Percentiles rank a stretch among this genome's conserved stretches.
phyloP scores from a whole-genome alignment of 2,329 filamentous ascomycete species.

The Fusarium sp. region DNA sequence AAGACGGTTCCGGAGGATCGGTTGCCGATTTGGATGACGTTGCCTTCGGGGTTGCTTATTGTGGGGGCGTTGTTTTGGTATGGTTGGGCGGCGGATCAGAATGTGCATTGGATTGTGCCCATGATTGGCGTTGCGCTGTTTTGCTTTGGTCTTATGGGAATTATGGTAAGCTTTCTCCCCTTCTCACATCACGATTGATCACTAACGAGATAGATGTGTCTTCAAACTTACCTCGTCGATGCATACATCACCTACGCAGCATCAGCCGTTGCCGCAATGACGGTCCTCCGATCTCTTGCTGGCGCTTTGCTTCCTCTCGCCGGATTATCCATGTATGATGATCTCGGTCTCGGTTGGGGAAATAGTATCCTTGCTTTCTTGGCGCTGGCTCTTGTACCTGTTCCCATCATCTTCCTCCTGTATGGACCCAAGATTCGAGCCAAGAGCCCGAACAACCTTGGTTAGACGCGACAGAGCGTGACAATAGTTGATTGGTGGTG shows the following conservation, averaged over 20 bases:
- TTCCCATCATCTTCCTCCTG: conserved; percentile 33
- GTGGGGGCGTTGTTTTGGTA: conserved; percentile 44
- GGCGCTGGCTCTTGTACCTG: conserved; percentile 40
- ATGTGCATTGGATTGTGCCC: conserved; percentile 45
- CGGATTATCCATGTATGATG: conserved; percentile 54
- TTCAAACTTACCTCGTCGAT: conserved; percentile 52
- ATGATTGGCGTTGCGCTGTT: conserved; percentile 56
- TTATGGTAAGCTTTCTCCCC: conserved; percentile 49
- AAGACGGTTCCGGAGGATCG: conserved; percentile 43
- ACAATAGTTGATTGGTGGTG: no score
- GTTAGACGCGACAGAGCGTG: not conserved
- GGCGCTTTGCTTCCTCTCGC: conserved; percentile 72
- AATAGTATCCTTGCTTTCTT: conserved; percentile 59
- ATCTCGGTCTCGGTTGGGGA: conserved; percentile 59
- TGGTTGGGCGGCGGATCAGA: conserved; percentile 42
- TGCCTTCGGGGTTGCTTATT: conserved; percentile 41
- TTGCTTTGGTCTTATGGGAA: conserved; percentile 54
- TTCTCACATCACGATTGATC: no score
- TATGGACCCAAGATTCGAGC: conserved; percentile 39
- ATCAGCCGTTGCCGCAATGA: conserved; percentile 44
- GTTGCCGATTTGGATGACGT: conserved; percentile 41
- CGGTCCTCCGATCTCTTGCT: conserved; percentile 62
- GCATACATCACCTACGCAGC: conserved; percentile 45
- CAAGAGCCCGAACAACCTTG: conserved; percentile 36
- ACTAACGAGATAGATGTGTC: no score